Base-by-base conservation (phyloP, 225 moss, liverwort and hornwort species). In the Marchantia paleacea region DNA sequence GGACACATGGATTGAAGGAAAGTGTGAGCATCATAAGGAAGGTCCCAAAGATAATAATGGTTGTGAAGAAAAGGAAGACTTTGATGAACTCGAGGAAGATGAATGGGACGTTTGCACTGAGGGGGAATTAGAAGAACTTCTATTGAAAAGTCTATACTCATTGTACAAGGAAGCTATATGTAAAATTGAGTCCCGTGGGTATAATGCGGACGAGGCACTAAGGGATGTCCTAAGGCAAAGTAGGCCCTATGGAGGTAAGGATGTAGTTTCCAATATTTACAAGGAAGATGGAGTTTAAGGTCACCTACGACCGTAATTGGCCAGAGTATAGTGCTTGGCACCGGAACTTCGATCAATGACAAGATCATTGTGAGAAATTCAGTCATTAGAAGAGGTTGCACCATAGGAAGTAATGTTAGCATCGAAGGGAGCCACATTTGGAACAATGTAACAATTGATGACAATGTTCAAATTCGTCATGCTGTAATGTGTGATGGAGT, bases 361-460 rank as follows among this genome's bases (percentile, higher is more conserved):
- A 91, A 85, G 75, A 92, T 79, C 11, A 80, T 72, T 53, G 91
- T 99, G 72, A 88, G 87, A 69, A 87, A 91, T 82, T 99, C 99
- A 39, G 94, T 99, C 49, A 88, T 99, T 76, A 95, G 99, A 81
- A 89, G 91, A 77, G 90, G 89, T 62, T 99, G 99, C 85, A 87
- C 76, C 60, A 95, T 99, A 77, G 99, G 99, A 51, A 95, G 90
- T 80, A 95, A 95, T 82, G 95, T 99, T 54, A 24, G 80, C 5
- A 92, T 99, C 72, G 94, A 95, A 81, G 94, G 99, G 66, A 90
- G 99, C 83, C 95, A 99, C 83, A 84, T 99, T 60, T 99, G 99
- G 99, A 91, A 99, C 86, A 92, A 91, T 81, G 99, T 95, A 55
- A 99, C 86, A 9, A 87, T 99, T 68, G 79, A 91, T 76, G 99